Percentiles rank a stretch among this genome's conserved stretches.
Evolutionary conservation across 2,329 filamentous ascomycete species (phyloP).

Genomic region (Nigrograna mackinnonii): DNA sequence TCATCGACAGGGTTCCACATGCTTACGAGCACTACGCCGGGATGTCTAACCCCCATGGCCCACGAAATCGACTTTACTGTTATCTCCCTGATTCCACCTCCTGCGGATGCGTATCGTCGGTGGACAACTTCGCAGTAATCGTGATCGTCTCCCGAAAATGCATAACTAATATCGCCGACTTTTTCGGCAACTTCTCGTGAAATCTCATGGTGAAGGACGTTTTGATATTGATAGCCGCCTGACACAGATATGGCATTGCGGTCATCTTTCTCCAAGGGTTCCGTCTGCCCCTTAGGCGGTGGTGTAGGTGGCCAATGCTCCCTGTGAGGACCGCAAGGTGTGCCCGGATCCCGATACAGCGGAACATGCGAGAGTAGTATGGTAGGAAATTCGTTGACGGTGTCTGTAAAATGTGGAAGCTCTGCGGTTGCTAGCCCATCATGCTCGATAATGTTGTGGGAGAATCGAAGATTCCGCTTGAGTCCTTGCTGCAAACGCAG

Average conservation of each 20-base stretch:
- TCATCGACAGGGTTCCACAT: slow-evolving; percentile 87
- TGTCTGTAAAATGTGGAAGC: slow-evolving; percentile 41
- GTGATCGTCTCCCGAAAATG: slow-evolving; percentile 96
- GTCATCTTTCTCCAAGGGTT: slow-evolving; percentile 62
- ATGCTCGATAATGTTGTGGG: slow-evolving; percentile 64
- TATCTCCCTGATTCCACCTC: slow-evolving; percentile 70
- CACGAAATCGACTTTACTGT: slow-evolving; percentile 95
- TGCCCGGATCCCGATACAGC: slow-evolving; percentile 78
- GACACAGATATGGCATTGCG: slow-evolving; percentile 78
- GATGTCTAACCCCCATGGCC: slow-evolving; percentile 91
- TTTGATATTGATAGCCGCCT: slow-evolving; percentile 93
- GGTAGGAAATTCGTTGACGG: slow-evolving; percentile 73
- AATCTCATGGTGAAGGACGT: slow-evolving; percentile 78
- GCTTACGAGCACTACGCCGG: slow-evolving; percentile 86
- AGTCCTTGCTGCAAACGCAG: slow-evolving; percentile 67
- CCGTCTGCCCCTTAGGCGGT: slow-evolving; percentile 61
- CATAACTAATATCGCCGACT: slow-evolving; percentile 79
- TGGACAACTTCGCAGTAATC: slow-evolving; percentile 95
- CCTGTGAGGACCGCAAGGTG: slow-evolving; percentile 83
- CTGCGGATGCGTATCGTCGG: slow-evolving; percentile 63
- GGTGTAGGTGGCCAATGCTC: slow-evolving; percentile 79
- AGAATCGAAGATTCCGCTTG: slow-evolving; percentile 58
- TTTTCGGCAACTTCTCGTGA: slow-evolving; percentile 76
- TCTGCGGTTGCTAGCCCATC: slow-evolving; percentile 39
- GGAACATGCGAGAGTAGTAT: slow-evolving; percentile 91